A percentile compares a stretch with the other conserved stretches of the same genome.
Conservation (phyloP, 306 rosid species). For the Trifolium subterraneum region DNA sequence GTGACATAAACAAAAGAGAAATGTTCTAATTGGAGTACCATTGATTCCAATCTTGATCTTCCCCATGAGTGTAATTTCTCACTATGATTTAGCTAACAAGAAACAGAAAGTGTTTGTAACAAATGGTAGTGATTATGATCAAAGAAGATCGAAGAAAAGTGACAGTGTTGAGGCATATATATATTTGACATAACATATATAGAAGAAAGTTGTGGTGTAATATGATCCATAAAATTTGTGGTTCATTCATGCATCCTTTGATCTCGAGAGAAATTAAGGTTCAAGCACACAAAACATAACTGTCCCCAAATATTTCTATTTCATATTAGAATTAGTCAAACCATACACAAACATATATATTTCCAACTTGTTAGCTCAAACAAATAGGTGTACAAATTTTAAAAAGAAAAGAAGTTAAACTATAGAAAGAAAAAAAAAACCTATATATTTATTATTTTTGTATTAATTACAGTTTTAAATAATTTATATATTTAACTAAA, state of each 20-base stretch:
- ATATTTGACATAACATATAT: background rate
- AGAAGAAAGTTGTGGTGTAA: background rate
- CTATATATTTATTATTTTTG: too few species aligned
- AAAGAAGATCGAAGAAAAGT: slow-evolving; percentile 14
- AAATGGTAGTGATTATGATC: background rate
- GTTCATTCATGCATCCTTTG: background rate
- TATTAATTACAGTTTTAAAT: too few species aligned
- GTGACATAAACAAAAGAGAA: background rate
- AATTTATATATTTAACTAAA: too few species aligned
- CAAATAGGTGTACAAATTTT: background rate
- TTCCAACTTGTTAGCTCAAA: background rate
- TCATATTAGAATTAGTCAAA: slow-evolving; percentile 16
- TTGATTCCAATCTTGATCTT: slow-evolving; percentile 86
- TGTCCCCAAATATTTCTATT: background rate
- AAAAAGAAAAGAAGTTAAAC: too few species aligned
- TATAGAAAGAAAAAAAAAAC: too few species aligned
- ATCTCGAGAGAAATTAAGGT: slow-evolving; percentile 32
- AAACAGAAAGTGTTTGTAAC: background rate
- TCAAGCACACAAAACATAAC: slow-evolving; percentile 6
- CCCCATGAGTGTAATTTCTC: slow-evolving; percentile 44
- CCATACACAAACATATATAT: too few species aligned
- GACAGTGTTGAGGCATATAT: background rate
- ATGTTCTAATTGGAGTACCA: slow-evolving; percentile 48
- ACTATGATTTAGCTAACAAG: background rate
- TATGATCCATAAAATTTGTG: slow-evolving; percentile 10